Conservation (phyloP, 2,329 filamentous ascomycete species). For the Ambrosiella cleistominuta region DNA sequence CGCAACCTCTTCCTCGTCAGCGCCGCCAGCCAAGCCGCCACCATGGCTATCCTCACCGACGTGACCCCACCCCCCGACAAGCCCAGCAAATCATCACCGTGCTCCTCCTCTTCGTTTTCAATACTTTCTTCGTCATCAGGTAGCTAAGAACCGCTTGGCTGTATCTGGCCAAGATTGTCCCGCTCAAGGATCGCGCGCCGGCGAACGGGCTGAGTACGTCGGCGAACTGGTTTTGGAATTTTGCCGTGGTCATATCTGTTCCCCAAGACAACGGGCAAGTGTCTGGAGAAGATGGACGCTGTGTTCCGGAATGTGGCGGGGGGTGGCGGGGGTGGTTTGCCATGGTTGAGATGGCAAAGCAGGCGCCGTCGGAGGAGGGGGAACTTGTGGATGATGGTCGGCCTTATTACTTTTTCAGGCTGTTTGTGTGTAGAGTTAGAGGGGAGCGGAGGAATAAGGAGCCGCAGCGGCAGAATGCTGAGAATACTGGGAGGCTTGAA, state of each 20-base stretch:
- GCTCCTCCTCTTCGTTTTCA: constrained; percentile 50
- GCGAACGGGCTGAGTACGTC: constrained; percentile 38
- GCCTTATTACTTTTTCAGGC: too few species aligned
- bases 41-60: constrained; percentile 41
- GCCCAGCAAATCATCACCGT: constrained; percentile 41
- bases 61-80: constrained; percentile 20
- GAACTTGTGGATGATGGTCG: too few species aligned
- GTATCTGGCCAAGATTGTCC: constrained; percentile 49
- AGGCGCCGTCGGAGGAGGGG: too few species aligned
- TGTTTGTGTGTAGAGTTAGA: too few species aligned
- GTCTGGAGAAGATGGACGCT: constrained; percentile 14
- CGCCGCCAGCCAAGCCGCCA: constrained; percentile 37
- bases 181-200: constrained; percentile 46
- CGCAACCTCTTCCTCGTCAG: constrained; percentile 59
- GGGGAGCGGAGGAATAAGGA: too few species aligned
- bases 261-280: constrained; percentile 55
- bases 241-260: constrained; percentile 44
- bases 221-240: constrained; percentile 47
- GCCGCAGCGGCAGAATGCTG: too few species aligned
- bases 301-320: constrained; percentile 34
- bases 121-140: constrained; percentile 32
- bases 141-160: constrained; percentile 36
- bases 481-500: too few species aligned
- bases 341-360: too few species aligned
- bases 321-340: too few species aligned